Percentiles rank a stretch among this genome's conserved stretches.
phyloP scores from a whole-genome alignment of 306 rosid genomes.

The Sphenostylis stenocarpa region DNA sequence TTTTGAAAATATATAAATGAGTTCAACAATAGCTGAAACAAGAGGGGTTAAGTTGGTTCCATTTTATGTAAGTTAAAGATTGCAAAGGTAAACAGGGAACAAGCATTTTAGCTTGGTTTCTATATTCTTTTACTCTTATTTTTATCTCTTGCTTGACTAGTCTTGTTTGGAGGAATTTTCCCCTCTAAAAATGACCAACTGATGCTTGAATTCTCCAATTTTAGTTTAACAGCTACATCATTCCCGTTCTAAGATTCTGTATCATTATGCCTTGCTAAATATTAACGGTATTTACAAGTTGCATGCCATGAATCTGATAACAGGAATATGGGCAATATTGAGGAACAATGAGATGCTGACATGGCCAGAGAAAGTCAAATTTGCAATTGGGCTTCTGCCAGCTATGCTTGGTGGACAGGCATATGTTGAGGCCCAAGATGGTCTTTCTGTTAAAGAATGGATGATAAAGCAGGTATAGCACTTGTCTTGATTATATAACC shows the following conservation, averaged over 20 bases:
- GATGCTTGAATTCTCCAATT: constrained; percentile 2
- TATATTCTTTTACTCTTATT: constrained; percentile 3
- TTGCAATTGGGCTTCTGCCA: constrained; percentile 94
- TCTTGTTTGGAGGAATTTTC: constrained; percentile 18
- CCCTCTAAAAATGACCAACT: not conserved
- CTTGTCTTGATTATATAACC: constrained; percentile 12
- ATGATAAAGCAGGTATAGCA: constrained; percentile 82
- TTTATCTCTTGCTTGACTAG: not conserved
- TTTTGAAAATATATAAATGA: constrained; percentile 4
- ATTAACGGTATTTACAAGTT: constrained; percentile 3
- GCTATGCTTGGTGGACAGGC: constrained; percentile 97
- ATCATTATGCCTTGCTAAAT: constrained; percentile 12
- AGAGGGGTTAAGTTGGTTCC: not conserved
- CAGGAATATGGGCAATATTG: constrained; percentile 96
- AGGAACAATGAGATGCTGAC: constrained; percentile 96
- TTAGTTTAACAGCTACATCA: not conserved
- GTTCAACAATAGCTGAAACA: not conserved
- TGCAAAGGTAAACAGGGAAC: constrained; percentile 7
- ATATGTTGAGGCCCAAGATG: constrained; percentile 96
- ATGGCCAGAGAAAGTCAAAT: constrained; percentile 96
- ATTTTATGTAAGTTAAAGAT: constrained; percentile 7
- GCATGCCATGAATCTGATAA: constrained; percentile 28
- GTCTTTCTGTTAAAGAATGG: constrained; percentile 82
- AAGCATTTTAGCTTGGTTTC: not conserved
- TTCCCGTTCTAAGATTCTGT: constrained; percentile 16